These are phyloP conservation scores for Tephrocybe sp. DNA, from an alignment of 768 basidiomycete genomes.

Conservation along the genomic window DNA sequence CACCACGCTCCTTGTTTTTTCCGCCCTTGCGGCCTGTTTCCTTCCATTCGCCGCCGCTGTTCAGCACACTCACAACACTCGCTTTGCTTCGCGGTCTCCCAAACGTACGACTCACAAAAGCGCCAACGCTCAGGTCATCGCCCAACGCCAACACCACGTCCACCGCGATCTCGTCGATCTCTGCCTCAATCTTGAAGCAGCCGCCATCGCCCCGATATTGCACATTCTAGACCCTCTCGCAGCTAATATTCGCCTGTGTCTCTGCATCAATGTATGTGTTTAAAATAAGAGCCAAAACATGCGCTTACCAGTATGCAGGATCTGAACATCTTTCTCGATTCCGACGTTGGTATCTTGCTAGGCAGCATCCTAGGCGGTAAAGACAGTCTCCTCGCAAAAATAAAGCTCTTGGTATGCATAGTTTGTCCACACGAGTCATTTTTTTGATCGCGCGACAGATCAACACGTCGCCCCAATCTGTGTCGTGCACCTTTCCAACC, in stretches of 20 bases:
- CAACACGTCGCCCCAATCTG: conserved; percentile 16
- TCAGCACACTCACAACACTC: conserved; percentile 11
- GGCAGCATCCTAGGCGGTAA: conserved; percentile 16
- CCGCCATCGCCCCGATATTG: conserved; percentile 13
- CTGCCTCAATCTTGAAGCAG: conserved; percentile 17
- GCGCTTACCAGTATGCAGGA: conserved; percentile 4
- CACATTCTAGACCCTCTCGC: conserved; percentile 16
- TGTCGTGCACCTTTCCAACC: conserved; percentile 15
- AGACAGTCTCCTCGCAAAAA: conserved; percentile 13
- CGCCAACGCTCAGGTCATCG: conserved; percentile 10
- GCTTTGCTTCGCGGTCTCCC: conserved; percentile 5
- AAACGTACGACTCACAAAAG: conserved; percentile 10
- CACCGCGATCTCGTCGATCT: conserved; percentile 20
- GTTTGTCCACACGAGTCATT: neutral
- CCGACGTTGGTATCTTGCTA: conserved; percentile 16
- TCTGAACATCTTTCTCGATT: conserved; percentile 17
- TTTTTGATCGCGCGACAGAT: conserved; percentile 9
- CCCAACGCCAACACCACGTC: conserved; percentile 16
- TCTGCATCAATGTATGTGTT: conserved; percentile 17
- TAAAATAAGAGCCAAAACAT: neutral
- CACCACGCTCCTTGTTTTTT: conserved; percentile 19
- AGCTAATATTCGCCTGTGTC: conserved; percentile 16
- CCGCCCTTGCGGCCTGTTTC: conserved; percentile 14
- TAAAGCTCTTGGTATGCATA: conserved; percentile 16
- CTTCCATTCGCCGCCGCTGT: conserved; percentile 11